phyloP scores from a whole-genome alignment of 805 yeast genomes.

The Ogataea nakhonphanomensis region DNA sequence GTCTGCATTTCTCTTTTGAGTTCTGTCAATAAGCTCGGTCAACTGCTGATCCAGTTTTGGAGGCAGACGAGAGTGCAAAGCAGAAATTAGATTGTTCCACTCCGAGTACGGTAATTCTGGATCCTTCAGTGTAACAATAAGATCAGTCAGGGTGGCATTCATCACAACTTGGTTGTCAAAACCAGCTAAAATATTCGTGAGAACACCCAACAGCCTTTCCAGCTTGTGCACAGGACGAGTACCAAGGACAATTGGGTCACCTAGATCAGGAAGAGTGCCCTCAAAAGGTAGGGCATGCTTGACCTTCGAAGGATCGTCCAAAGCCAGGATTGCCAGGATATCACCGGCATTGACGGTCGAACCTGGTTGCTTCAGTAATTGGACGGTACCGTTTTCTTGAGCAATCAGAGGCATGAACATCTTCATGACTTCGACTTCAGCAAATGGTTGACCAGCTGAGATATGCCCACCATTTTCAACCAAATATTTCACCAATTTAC shows the following conservation, averaged over 20 bases:
- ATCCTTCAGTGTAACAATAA: constrained; percentile 71
- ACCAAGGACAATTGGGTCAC: constrained; percentile 80
- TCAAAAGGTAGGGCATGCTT: constrained; percentile 95
- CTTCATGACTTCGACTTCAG: constrained; percentile 99
- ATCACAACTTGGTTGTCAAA: constrained; percentile 94
- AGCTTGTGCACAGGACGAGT: constrained; percentile 79
- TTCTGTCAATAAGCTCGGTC: constrained; percentile 61
- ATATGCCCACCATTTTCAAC: constrained; percentile 96
- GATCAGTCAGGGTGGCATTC: constrained; percentile 73
- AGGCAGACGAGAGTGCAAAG: constrained; percentile 89
- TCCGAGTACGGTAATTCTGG: constrained; percentile 88
- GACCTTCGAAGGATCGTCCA: constrained; percentile 96
- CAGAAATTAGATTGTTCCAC: constrained; percentile 83
- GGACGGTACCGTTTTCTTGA: constrained; percentile 89
- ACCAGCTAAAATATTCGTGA: constrained; percentile 81
- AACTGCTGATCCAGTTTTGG: constrained; percentile 67
- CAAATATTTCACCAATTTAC: constrained; percentile 88
- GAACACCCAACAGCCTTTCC: constrained; percentile 51
- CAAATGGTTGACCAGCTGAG: constrained; percentile 86
- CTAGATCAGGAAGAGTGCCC: constrained; percentile 87
- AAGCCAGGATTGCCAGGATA: constrained; percentile 86
- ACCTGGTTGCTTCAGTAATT: constrained; percentile 95
- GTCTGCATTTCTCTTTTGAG: constrained; percentile 63
- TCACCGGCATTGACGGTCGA: constrained; percentile 97
- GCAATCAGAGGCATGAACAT: constrained; percentile 98